Base-by-base conservation (phyloP, 306 rosid genomes). In the Glycine soja region DNA sequence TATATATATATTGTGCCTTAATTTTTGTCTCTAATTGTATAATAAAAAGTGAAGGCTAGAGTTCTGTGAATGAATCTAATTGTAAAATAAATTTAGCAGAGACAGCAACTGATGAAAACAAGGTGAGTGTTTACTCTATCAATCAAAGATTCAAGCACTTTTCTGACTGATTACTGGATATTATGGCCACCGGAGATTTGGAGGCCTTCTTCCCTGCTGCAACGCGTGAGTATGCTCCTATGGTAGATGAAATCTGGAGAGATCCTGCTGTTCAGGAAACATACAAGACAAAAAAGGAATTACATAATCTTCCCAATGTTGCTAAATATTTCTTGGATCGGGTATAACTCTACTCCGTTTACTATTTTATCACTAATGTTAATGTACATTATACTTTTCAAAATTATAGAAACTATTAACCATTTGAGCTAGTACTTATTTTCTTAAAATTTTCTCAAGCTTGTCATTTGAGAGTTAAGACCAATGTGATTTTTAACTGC, bases 191-290 rank as follows among this genome's bases (percentile, higher is more conserved):
- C 34, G 97, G 98, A 70, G 97, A 93, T 82, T 87, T 93, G 89
- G 98, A 90, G 78, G 90, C 95, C 76, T 91, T 90, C 90, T 93
- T 93, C 74, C 97, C 97, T 75, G 98, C 98, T 80, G 98, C 98
- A 50, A 93, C 98, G 30, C 98, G 98, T 73, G 98, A 93, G 81
- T 93, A 93, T 89, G 97, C 98, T 81, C 98, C 93, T 74, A 89
- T 89, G 84, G 98, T 90, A 19, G 91, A 92, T 57, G 98, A 93
- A 83, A 81, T 91, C 45, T 93, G 98, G 98, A 91, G 86, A 82
- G 98, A 93, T 87, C 74, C 90, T 69, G 91, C 98, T 75, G 89
- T 91, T 79, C 98, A 93, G 87, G 98, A 90, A 88, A 90, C 97
- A 50, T 91, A 91, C 86, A 93, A 85, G 86, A 89, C 92, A 88